A percentile compares a stretch with the other conserved stretches of the same genome.
These are phyloP conservation scores for Penicillium sp. DNA, from an alignment of 2,329 filamentous ascomycete genomes.

Conservation along the genomic window DNA sequence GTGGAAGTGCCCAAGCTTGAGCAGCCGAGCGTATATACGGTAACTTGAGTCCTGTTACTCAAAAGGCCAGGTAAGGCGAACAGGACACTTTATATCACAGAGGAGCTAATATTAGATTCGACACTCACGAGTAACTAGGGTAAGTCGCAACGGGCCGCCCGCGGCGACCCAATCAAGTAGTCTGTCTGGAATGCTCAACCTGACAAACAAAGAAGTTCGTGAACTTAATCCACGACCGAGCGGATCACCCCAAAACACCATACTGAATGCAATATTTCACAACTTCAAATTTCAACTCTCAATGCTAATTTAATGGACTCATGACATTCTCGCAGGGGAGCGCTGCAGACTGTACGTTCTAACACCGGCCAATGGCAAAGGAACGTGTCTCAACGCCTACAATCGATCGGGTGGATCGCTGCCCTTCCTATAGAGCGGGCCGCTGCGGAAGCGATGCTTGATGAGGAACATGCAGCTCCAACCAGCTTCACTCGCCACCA, in stretches of 20 bases:
- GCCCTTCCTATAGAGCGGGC: constrained; percentile 12
- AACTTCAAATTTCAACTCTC: too few species aligned
- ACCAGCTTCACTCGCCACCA: constrained; percentile 1
- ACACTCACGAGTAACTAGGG: not conserved
- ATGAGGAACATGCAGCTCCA: constrained; percentile 16
- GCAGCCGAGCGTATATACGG: too few species aligned
- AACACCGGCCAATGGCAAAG: too few species aligned
- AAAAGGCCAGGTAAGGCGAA: too few species aligned
- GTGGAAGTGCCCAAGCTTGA: too few species aligned
- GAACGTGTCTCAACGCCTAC: constrained; percentile 3
- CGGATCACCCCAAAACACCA: too few species aligned
- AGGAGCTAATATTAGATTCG: not conserved
- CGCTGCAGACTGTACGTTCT: not conserved
- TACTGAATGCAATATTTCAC: too few species aligned
- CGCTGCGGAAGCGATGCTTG: constrained; percentile 15
- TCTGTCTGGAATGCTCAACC: not conserved
- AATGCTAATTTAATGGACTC: not conserved
- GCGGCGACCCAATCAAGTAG: not conserved
- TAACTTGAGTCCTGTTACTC: too few species aligned
- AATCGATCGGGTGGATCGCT: constrained; percentile 13
- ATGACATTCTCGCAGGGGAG: not conserved
- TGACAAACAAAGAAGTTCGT: not conserved
- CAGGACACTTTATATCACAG: too few species aligned
- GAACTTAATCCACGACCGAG: too few species aligned
- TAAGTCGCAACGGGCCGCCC: not conserved